These are phyloP conservation scores for Castanea mollissima DNA, from an alignment of 306 rosid genomes.

Conservation along the genomic window DNA sequence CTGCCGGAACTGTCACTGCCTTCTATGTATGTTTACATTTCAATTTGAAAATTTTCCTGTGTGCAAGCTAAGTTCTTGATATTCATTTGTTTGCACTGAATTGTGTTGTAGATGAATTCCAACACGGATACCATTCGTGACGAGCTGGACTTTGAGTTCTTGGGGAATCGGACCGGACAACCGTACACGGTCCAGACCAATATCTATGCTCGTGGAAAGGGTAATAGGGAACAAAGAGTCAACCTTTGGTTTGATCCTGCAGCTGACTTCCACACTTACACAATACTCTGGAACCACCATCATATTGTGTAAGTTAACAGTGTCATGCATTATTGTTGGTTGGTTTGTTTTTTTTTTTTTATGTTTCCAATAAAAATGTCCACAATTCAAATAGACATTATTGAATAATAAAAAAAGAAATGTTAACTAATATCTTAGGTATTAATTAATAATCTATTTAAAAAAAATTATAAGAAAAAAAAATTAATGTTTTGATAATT, in stretches of 20 bases:
- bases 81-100: not conserved
- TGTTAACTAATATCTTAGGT: rapidly evolving
- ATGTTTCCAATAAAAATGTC: too few species aligned
- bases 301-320: constrained; percentile 58
- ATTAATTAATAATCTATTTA: too few species aligned
- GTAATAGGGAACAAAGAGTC: constrained; percentile 79
- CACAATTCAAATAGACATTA: rapidly evolving
- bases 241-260: constrained; percentile 97
- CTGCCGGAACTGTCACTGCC: constrained; percentile 97
- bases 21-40: constrained; percentile 57
- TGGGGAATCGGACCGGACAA: constrained; percentile 87
- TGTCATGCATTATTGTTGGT: not conserved
- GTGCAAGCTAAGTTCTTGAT: not conserved
- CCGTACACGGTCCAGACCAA: constrained; percentile 95
- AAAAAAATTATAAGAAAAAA: rapidly evolving
- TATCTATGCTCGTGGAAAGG: constrained; percentile 78
- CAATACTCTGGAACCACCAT: constrained; percentile 70
- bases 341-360: too few species aligned
- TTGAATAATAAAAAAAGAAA: too few species aligned
- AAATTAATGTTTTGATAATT: rapidly evolving
- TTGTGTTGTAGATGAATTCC: constrained; percentile 56
- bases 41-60: not conserved
- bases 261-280: constrained; percentile 70
- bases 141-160: constrained; percentile 91
- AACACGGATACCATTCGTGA: constrained; percentile 62